Evolutionary conservation across 352 stramenopile genomes (phyloP).

Genomic region (Phytopythium helicoides): DNA sequence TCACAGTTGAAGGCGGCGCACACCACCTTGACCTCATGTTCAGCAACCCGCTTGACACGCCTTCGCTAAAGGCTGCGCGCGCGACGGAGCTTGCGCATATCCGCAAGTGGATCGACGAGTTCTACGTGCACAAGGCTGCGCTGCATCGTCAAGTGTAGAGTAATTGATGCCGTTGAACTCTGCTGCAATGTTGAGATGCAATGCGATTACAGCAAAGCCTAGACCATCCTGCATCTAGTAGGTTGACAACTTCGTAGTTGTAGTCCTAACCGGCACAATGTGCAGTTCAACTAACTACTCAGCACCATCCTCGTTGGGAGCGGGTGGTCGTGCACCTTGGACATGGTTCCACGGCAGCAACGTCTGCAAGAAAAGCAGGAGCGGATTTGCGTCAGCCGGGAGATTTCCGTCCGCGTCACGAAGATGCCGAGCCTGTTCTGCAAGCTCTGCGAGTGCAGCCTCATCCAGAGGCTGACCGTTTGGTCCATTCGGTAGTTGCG

Average conservation of each 20-base stretch:
- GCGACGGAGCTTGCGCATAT: constrained; percentile 77
- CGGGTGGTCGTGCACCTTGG: constrained; percentile 32
- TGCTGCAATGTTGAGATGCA: too few relatives aligned
- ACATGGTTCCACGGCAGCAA: constrained; percentile 85
- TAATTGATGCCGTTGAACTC: too few relatives aligned
- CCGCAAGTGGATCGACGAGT: constrained; percentile 74
- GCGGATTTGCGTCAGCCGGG: constrained; percentile 71
- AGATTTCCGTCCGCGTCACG: constrained; percentile 60
- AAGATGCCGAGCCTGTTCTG: constrained; percentile 50
- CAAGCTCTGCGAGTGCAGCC: constrained; percentile 50
- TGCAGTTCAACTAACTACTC: neutral
- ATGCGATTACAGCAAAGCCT: neutral
- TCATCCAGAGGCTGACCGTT: constrained; percentile 61
- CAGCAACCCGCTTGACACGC: constrained; percentile 77
- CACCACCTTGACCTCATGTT: constrained; percentile 94
- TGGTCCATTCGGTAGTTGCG: constrained; percentile 55
- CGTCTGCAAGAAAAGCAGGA: constrained; percentile 85
- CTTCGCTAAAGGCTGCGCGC: constrained; percentile 62
- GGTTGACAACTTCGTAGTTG: too few relatives aligned
- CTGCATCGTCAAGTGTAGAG: neutral
- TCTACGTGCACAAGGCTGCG: constrained; percentile 29
- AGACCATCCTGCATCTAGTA: too few relatives aligned
- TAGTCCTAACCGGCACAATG: too few relatives aligned
- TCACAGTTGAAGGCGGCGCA: constrained; percentile 69
- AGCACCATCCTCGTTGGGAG: neutral